Base-by-base conservation (phyloP, 1,284 basidiomycete species). In the Ceratorhiza oryzae-sativae region DNA sequence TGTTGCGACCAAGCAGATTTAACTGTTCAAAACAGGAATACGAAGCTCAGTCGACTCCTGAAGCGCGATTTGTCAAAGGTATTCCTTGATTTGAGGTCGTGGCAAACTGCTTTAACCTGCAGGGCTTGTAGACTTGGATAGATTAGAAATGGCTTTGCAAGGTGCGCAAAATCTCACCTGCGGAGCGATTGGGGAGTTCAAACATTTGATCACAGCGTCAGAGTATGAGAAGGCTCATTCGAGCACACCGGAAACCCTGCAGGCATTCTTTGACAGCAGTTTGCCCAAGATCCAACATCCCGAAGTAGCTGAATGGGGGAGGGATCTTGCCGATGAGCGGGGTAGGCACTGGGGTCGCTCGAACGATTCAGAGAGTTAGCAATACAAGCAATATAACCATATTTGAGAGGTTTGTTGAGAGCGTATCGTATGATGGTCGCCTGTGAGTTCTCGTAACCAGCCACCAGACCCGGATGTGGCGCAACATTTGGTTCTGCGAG, bases 61-160 rank as follows among this genome's bases (percentile, higher is more conserved):
- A 98, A 81, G 92, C 95, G 0, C 89, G 85, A 75, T 92, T 98
- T 76, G 96, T 98, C 72, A 98, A 99, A 85, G 95, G 94, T 85
- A 76, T 74, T 23, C n/a, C 12, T 53, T 9, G 6, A 56, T 23
- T 45, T 18, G 36, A 5, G 5, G n/a, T 18, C n/a, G n/a, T 45
- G 6, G 42, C 15, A 18, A 18, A 18, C 9, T 8, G 9, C 10
- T 8, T 3, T 45, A 10, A 45, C 15, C 46, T 34, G 45, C 4
- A 34, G 32, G n/a, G 12, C 15, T 10, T 46, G 15, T 71, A 93
- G 91, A 99, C 79, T 85, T 98, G 12, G 97, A 99, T 79, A 85
- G 94, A 12, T 90, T 98, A 73, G 97, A 99, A 80, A 91, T 99
- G 86, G 92, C 93, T 2, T 83, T 92, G 0, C 92, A 93, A 85